phyloP scores from a whole-genome alignment of 1,284 basidiomycete genomes.

The Leccinum solheimii region DNA sequence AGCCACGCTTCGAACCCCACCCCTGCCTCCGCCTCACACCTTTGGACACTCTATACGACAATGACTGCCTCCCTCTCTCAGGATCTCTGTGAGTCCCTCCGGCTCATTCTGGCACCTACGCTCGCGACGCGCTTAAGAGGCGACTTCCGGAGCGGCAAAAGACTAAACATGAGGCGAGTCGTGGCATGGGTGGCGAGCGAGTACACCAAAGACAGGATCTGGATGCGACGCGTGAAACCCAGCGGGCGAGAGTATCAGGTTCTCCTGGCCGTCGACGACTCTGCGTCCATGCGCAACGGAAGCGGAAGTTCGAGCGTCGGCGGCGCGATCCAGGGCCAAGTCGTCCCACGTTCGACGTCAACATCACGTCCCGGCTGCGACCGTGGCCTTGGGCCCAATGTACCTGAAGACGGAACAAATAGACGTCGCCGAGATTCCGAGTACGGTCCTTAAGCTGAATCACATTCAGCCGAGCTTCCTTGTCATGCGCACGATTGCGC shows the following conservation, averaged over 20 bases:
- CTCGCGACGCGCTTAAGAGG: conserved; percentile 93
- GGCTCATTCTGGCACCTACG: conserved; percentile 95
- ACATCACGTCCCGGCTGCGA: conserved; percentile 90
- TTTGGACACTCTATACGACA: conserved; percentile 91
- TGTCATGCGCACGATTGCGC: conserved; percentile 76
- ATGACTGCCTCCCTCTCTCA: conserved; percentile 92
- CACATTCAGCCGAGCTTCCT: conserved; percentile 87
- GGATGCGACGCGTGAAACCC: conserved; percentile 93
- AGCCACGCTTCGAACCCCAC: conserved; percentile 33
- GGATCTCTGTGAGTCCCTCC: conserved; percentile 92
- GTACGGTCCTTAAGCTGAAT: conserved; percentile 77
- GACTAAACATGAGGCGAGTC: conserved; percentile 99
- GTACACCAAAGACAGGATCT: conserved; percentile 99
- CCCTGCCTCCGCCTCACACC: conserved; percentile 49
- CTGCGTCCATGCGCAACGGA: conserved; percentile 94
- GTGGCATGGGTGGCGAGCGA: conserved; percentile 98
- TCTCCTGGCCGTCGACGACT: conserved; percentile 93
- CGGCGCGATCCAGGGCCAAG: conserved; percentile 71
- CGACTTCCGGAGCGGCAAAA: conserved; percentile 97
- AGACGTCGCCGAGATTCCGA: conserved; percentile 86
- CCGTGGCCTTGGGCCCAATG: conserved; percentile 89
- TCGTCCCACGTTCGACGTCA: conserved; percentile 41
- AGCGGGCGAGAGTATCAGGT: conserved; percentile 97
- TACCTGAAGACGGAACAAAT: conserved; percentile 83
- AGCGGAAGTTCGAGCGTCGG: conserved; percentile 74